A percentile compares a stretch with the other conserved stretches of the same genome.
These are phyloP conservation scores for Alternaria brassicae DNA, from an alignment of 2,329 filamentous ascomycete species.

Conservation along the genomic window DNA sequence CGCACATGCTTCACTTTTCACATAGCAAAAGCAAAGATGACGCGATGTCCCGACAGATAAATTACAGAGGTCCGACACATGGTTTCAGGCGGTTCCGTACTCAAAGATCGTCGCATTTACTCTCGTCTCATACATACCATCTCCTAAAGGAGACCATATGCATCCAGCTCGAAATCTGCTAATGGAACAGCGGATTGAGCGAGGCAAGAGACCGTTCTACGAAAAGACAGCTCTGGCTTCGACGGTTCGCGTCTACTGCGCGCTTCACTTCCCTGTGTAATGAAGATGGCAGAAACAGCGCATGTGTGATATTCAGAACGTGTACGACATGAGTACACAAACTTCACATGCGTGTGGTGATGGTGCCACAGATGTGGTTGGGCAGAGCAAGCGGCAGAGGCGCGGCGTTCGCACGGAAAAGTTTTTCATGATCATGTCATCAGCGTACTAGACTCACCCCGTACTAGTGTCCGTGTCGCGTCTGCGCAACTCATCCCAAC, in stretches of 20 bases:
- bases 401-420: slow-evolving; percentile 7
- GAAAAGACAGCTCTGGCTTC: not conserved
- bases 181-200: slow-evolving; percentile 47
- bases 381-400: slow-evolving; percentile 2
- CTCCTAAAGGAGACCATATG: slow-evolving; percentile 8
- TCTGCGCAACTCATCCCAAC: not conserved
- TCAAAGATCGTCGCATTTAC: slow-evolving; percentile 50
- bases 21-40: too few relatives aligned
- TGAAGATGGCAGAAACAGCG: not conserved
- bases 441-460: not conserved
- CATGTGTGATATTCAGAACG: not conserved
- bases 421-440: slow-evolving; percentile 17
- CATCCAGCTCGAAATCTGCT: slow-evolving; percentile 51
- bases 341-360: not conserved
- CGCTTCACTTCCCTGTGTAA: not conserved
- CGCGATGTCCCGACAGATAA: slow-evolving; percentile 48
- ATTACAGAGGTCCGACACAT: slow-evolving; percentile 49
- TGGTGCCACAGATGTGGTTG: slow-evolving; percentile 5
- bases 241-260: not conserved
- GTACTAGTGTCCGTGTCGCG: not conserved
- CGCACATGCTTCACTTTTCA: too few relatives aligned
- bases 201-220: slow-evolving; percentile 47
- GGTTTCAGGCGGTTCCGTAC: slow-evolving; percentile 45
- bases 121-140: slow-evolving; percentile 49
- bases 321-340: not conserved